These are phyloP conservation scores for Tanozyma kutaoensis DNA, from an alignment of 805 yeast genomes.

Conservation along the genomic window DNA sequence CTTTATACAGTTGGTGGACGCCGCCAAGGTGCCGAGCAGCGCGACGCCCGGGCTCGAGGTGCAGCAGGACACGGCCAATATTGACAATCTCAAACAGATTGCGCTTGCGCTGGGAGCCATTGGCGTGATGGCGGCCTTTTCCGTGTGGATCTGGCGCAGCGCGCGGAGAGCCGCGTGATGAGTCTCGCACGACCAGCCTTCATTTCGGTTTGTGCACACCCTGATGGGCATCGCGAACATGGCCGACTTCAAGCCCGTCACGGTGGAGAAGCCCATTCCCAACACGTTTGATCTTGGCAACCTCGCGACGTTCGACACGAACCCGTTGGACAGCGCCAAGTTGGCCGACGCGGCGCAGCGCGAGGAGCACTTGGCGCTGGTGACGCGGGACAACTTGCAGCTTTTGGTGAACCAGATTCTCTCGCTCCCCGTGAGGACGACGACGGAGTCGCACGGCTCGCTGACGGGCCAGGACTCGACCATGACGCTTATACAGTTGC, in stretches of 20 bases:
- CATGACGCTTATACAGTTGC: constrained; percentile 73
- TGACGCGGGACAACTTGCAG: constrained; percentile 88
- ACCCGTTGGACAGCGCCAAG: constrained; percentile 59
- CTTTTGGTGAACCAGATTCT: constrained; percentile 80
- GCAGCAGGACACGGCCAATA: constrained; percentile 47
- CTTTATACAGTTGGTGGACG: constrained; percentile 77
- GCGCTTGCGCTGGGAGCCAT: constrained; percentile 59
- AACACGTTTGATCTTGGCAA: constrained; percentile 84
- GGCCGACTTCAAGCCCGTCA: constrained; percentile 46
- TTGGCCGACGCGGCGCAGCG: constrained; percentile 40
- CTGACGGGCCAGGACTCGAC: constrained; percentile 56
- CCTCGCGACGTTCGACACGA: constrained; percentile 79
- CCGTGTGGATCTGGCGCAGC: constrained; percentile 50
- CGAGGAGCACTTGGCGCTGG: constrained; percentile 49
- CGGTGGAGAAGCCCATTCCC: constrained; percentile 87
- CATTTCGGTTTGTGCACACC: too few species aligned
- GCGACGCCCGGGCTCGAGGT: constrained; percentile 61
- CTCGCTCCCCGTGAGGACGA: constrained; percentile 78
- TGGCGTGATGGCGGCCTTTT: constrained; percentile 47
- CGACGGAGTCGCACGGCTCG: constrained; percentile 56
- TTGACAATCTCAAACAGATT: constrained; percentile 37
- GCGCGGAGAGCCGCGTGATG: constrained; percentile 3
- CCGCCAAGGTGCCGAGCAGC: constrained; percentile 64
- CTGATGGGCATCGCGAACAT: too few species aligned
- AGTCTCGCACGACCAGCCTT: constrained; percentile 1